Conservation (phyloP, 2,329 filamentous ascomycete genomes). For the Shiraia bambusicola region DNA sequence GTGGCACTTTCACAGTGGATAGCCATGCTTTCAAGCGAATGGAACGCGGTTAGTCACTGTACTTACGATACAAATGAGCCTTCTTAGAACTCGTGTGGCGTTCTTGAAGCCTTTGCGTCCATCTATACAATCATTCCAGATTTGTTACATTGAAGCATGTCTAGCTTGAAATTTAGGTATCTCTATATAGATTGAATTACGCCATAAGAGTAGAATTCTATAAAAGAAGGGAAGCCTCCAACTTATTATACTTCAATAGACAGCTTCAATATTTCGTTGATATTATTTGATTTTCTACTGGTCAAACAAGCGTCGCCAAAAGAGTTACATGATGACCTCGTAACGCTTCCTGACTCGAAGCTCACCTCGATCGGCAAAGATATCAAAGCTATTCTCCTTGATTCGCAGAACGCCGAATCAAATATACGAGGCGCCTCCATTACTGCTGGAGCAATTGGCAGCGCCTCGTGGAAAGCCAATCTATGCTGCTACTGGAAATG, state of each 20-base stretch:
- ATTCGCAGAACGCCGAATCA: slow-evolving; percentile 26
- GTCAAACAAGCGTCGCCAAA: slow-evolving; percentile 28
- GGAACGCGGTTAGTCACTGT: slow-evolving; percentile 11
- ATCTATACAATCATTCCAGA: slow-evolving; percentile 12
- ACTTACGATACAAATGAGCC: slow-evolving; percentile 1
- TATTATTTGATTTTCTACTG: background rate
- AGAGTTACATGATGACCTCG: slow-evolving; percentile 40
- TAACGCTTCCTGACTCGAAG: slow-evolving; percentile 31
- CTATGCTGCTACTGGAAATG: slow-evolving; percentile 42
- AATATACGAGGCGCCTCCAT: slow-evolving; percentile 20
- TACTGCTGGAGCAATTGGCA: slow-evolving; percentile 33
- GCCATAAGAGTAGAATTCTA: too few species aligned
- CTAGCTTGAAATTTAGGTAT: slow-evolving; percentile 6
- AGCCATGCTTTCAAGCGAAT: slow-evolving; percentile 8
- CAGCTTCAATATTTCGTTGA: too few species aligned
- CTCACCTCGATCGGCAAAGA: slow-evolving; percentile 37
- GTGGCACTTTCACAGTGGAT: slow-evolving; percentile 2
- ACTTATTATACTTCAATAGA: too few species aligned
- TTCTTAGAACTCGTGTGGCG: slow-evolving; percentile 6
- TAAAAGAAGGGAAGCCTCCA: too few species aligned
- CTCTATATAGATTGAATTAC: too few species aligned
- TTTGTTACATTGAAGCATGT: background rate
- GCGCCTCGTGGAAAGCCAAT: slow-evolving; percentile 37
- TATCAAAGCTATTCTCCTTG: slow-evolving; percentile 38
- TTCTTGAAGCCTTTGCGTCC: slow-evolving; percentile 17